Percentiles rank a stretch among this genome's conserved stretches.
phyloP scores from a whole-genome alignment of 345 rosid species.

The Kandelia obovata region DNA sequence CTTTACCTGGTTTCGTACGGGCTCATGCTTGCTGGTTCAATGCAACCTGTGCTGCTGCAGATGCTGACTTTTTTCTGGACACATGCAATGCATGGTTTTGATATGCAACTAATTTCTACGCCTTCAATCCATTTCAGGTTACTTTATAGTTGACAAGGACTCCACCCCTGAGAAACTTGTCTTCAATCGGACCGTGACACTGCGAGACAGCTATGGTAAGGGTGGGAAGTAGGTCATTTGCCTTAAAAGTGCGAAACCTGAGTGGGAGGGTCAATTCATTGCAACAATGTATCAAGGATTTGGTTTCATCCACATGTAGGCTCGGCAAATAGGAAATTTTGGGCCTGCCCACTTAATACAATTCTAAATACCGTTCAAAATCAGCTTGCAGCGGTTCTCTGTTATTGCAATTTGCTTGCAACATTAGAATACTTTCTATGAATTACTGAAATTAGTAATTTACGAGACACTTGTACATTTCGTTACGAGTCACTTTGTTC shows the following conservation, averaged over 20 bases:
- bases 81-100: neutral
- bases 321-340: too few relatives aligned
- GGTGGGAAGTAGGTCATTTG: conserved; percentile 19
- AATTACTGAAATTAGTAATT: too few relatives aligned
- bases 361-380: too few relatives aligned
- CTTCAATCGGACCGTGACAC: conserved; percentile 82
- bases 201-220: conserved; percentile 32
- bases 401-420: too few relatives aligned
- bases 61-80: neutral
- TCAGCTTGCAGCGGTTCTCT: too few relatives aligned
- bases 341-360: too few relatives aligned
- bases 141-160: conserved; percentile 73
- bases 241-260: too few relatives aligned
- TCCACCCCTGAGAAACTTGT: conserved; percentile 66
- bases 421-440: too few relatives aligned
- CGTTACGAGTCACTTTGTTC: too few relatives aligned
- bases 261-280: neutral
- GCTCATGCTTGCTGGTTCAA: neutral
- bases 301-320: too few relatives aligned
- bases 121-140: conserved; percentile 46
- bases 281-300: neutral
- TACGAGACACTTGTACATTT: too few relatives aligned
- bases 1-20: neutral
- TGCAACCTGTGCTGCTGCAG: too few relatives aligned
- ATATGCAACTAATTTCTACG: neutral